phyloP scores from a whole-genome alignment of 2,329 filamentous ascomycete genomes.

The Scedosporium apiospermum region DNA sequence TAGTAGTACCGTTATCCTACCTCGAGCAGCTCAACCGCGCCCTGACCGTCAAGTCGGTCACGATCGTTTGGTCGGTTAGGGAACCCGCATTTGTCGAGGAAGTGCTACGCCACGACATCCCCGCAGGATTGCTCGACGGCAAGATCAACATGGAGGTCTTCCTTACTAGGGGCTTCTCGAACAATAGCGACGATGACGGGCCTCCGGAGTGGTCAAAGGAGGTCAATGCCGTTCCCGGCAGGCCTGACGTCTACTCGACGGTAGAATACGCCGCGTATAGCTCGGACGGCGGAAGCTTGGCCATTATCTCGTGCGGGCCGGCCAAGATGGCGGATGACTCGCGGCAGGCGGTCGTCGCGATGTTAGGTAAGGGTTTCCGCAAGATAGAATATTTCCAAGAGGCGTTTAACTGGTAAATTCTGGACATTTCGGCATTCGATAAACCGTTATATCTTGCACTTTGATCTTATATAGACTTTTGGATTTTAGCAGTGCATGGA shows the following conservation, averaged over 20 bases:
- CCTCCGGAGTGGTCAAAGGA: constrained; percentile 8
- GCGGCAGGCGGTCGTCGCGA: constrained; percentile 22
- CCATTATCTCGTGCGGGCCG: constrained; percentile 35
- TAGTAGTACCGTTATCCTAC: constrained; percentile 32
- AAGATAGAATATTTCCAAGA: constrained; percentile 32
- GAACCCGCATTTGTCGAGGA: constrained; percentile 27
- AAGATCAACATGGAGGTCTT: constrained; percentile 27
- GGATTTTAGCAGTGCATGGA: too few species aligned
- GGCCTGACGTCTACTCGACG: constrained; percentile 23
- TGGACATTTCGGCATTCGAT: neutral
- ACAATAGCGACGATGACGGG: neutral
- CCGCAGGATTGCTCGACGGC: constrained; percentile 15
- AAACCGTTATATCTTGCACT: neutral
- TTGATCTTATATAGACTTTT: neutral
- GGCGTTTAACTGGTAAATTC: constrained; percentile 29
- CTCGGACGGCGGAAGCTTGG: constrained; percentile 18
- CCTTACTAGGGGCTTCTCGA: constrained; percentile 16
- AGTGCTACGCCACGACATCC: constrained; percentile 23
- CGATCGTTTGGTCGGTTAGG: constrained; percentile 33
- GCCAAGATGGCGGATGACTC: constrained; percentile 34
- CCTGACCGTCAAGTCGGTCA: constrained; percentile 15
- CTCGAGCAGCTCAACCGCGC: constrained; percentile 16
- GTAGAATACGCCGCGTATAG: constrained; percentile 18
- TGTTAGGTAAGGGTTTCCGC: constrained; percentile 16
- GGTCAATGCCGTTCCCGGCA: constrained; percentile 15